Base-by-base conservation (phyloP, 768 basidiomycete species). In the Hydnum rufescens region DNA sequence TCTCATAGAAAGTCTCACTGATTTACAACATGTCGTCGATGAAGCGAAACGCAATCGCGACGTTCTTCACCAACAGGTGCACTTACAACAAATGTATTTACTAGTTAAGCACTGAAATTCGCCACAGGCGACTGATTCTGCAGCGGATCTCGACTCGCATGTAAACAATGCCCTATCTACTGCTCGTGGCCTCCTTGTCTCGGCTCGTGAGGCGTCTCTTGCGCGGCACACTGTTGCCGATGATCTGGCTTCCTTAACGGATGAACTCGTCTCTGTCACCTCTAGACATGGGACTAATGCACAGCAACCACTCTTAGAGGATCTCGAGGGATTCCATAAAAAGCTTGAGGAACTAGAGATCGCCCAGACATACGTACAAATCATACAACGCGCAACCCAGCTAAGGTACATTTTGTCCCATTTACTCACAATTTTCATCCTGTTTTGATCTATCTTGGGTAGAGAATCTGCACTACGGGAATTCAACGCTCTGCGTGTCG, bases 261-360 rank as follows among this genome's bases (percentile, higher is more conserved):
- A 70, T 49, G 75, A 80, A 50, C 68, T 93, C 39, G 68, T 76
- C 47, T 57, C 75, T 4, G 16, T 16, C 18, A 53, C 53, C 13
- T 30, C 48, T 28, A 67, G 69, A 6, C 71, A 70, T 13, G 70
- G 67, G 42, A 69, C 71, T 5, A 65, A 62, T n/a, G 58, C 65
- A 42, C 68, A 78, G 3, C 86, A 80, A 0, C n/a, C n/a, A n/a
- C 66, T 97, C 3, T 68, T 93, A 5, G 82, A 89, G 63, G 81
- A 85, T 43, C 70, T 96, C 54, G 85, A 93, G 61, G 74, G 71
- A 0, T 65, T 92, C 57, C 86, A 92, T 60, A 70, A 77, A 44
- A 77, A 74, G 60, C 60, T 93, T 59, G 79, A 77, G 62, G 80
- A 88, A 60, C 70, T 95, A 34, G 72, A 84, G 59, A 75, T 74